Evolutionary conservation across 73 alveolate species (phyloP).

Genomic region (Symbiodinium natans): DNA sequence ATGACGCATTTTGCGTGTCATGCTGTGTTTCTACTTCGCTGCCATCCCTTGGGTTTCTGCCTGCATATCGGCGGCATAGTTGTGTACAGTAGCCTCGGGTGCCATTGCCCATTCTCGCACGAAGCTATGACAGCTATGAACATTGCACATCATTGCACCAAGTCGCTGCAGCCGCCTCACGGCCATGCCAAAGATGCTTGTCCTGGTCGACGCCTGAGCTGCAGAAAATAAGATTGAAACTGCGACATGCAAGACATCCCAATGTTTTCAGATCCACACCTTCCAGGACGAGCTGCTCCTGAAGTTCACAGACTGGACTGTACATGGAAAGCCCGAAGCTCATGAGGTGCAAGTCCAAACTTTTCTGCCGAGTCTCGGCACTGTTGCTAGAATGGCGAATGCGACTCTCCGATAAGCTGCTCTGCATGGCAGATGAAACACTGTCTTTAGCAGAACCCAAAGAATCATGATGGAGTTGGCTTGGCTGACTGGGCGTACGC

Average conservation of each 20-base stretch:
- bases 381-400: background rate
- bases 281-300: background rate
- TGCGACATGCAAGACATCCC: background rate
- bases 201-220: constrained; percentile 52
- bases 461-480: background rate
- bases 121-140: background rate
- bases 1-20: too few species aligned
- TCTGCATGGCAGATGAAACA: background rate
- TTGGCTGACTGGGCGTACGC: too few species aligned
- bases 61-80: constrained; percentile 63
- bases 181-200: constrained; percentile 82
- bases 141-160: background rate
- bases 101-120: background rate
- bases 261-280: background rate
- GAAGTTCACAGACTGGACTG: too few species aligned
- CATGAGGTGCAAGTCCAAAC: background rate
- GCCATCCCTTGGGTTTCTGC: background rate
- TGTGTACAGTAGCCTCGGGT: constrained; percentile 69
- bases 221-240: background rate
- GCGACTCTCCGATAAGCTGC: background rate
- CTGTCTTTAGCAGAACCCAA: background rate
- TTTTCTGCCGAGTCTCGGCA: background rate
- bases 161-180: constrained; percentile 53
- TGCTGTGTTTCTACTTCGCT: too few species aligned
- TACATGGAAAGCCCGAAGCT: background rate